Conservation (phyloP, 805 yeast species). For the Hemisphaericaspora nanyangensis region DNA sequence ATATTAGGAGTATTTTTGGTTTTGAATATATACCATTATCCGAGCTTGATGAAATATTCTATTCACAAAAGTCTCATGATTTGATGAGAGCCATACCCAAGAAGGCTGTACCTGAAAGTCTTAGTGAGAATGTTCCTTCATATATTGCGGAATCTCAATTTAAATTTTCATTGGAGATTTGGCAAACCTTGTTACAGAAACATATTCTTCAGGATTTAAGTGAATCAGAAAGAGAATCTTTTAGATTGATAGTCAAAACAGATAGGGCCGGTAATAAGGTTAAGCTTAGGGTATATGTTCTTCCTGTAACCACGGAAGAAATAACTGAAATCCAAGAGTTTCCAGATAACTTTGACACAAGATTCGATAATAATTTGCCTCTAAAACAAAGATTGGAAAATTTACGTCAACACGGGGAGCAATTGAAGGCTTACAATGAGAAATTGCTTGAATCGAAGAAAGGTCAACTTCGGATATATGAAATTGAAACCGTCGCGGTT, state of each 20-base stretch:
- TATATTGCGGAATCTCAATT: slow-evolving; percentile 68
- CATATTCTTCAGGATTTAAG: slow-evolving; percentile 24
- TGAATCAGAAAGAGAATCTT: slow-evolving; percentile 16
- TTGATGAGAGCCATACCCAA: background rate
- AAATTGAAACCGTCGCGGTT: background rate
- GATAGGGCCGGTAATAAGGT: slow-evolving; percentile 3
- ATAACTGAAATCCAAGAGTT: slow-evolving; percentile 22
- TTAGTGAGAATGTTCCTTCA: slow-evolving; percentile 26
- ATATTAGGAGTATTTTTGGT: slow-evolving; percentile 75
- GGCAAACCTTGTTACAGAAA: slow-evolving; percentile 32
- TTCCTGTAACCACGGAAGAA: slow-evolving; percentile 22
- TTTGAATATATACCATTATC: slow-evolving; percentile 80
- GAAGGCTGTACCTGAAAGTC: background rate
- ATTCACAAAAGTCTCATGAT: slow-evolving; percentile 4
- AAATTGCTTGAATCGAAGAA: slow-evolving; percentile 10
- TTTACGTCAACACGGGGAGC: slow-evolving; percentile 20
- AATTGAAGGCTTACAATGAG: slow-evolving; percentile 23
- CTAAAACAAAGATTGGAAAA: slow-evolving; percentile 19
- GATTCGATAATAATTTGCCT: slow-evolving; percentile 25
- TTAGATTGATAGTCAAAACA: slow-evolving; percentile 22
- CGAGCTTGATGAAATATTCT: slow-evolving; percentile 56
- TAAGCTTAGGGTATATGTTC: slow-evolving; percentile 20
- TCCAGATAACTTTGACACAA: slow-evolving; percentile 21
- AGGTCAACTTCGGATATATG: background rate
- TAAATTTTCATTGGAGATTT: slow-evolving; percentile 50